A percentile compares a stretch with the other conserved stretches of the same genome.
phyloP scores from a whole-genome alignment of 2,329 filamentous ascomycete genomes.

The Stachybotrys chlorohalonatus region DNA sequence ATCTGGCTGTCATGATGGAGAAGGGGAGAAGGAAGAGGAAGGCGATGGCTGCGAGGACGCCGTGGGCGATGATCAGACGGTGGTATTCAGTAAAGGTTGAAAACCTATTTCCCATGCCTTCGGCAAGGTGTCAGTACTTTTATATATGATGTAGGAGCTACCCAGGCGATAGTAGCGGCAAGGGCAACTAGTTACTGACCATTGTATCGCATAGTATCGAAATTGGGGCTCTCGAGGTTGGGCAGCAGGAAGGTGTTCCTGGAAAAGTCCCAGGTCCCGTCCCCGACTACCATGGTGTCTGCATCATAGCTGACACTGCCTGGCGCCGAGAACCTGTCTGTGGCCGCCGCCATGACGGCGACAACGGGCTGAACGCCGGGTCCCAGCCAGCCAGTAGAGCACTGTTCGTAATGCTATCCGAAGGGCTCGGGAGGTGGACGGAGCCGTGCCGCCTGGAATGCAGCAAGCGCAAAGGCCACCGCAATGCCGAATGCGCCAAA shows the following conservation, averaged over 20 bases:
- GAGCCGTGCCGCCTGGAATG: constrained; percentile 5
- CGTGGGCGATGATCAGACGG: constrained; percentile 60
- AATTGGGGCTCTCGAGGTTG: constrained; percentile 67
- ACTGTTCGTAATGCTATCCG: neutral
- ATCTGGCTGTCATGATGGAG: constrained; percentile 66
- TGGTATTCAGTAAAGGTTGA: constrained; percentile 61
- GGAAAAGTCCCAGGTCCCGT: constrained; percentile 74
- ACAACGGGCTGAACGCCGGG: constrained; percentile 17
- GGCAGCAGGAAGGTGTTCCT: constrained; percentile 72
- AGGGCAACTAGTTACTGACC: constrained; percentile 34
- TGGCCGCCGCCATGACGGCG: constrained; percentile 52
- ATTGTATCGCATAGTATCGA: constrained; percentile 78
- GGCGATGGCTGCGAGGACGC: constrained; percentile 59
- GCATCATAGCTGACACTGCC: constrained; percentile 67
- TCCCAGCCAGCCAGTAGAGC: constrained; percentile 12
- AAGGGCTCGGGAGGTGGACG: neutral
- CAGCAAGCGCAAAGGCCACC: neutral
- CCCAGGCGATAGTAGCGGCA: too few species aligned
- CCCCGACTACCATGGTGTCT: constrained; percentile 66
- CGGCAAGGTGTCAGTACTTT: constrained; percentile 6
- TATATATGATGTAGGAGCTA: neutral
- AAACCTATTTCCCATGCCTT: constrained; percentile 79
- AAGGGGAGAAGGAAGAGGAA: constrained; percentile 67
- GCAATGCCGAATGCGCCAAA: neutral
- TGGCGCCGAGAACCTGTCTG: constrained; percentile 54